Conservation (phyloP, 2,329 filamentous ascomycete species). For the Dothideomycetes sp. region DNA sequence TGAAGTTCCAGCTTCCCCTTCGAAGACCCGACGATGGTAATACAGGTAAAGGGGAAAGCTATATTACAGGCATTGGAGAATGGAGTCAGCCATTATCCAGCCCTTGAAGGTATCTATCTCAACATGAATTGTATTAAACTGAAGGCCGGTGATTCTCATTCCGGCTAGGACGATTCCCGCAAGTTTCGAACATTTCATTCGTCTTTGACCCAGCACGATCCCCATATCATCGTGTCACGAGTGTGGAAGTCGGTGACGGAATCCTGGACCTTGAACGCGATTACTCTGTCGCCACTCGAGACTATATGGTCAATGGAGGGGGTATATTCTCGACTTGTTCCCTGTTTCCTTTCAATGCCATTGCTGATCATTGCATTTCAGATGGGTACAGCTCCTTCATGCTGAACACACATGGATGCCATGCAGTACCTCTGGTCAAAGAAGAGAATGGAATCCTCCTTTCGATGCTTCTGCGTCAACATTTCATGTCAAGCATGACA, state of each 20-base stretch:
- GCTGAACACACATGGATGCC: conserved; percentile 64
- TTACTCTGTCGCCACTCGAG: conserved; percentile 68
- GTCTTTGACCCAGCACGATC: conserved; percentile 56
- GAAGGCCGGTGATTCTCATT: conserved; percentile 6
- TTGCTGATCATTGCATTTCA: conserved; percentile 11
- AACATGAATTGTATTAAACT: conserved; percentile 2
- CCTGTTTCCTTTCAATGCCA: not conserved
- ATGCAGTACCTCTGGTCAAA: conserved; percentile 65
- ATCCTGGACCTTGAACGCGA: conserved; percentile 51
- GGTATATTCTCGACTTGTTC: conserved; percentile 7
- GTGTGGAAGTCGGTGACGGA: conserved; percentile 48
- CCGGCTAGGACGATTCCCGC: conserved; percentile 52
- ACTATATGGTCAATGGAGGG: conserved; percentile 82
- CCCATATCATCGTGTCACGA: conserved; percentile 51
- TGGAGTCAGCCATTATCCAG: conserved; percentile 67
- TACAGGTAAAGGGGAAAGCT: conserved; percentile 59
- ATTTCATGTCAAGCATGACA: conserved; percentile 78
- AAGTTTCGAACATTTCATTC: conserved; percentile 75
- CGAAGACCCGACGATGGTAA: conserved; percentile 75
- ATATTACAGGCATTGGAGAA: conserved; percentile 78
- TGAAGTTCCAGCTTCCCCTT: conserved; percentile 61
- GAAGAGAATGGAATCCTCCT: conserved; percentile 84
- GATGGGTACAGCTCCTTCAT: conserved; percentile 72
- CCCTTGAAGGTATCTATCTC: conserved; percentile 53
- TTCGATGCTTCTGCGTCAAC: conserved; percentile 76